Evolutionary conservation across 495 filamentous ascomycete genomes (phyloP), one percentile per base, ranked within the genome.

Genomic region (Diplogelasinospora grovesii): DNA sequence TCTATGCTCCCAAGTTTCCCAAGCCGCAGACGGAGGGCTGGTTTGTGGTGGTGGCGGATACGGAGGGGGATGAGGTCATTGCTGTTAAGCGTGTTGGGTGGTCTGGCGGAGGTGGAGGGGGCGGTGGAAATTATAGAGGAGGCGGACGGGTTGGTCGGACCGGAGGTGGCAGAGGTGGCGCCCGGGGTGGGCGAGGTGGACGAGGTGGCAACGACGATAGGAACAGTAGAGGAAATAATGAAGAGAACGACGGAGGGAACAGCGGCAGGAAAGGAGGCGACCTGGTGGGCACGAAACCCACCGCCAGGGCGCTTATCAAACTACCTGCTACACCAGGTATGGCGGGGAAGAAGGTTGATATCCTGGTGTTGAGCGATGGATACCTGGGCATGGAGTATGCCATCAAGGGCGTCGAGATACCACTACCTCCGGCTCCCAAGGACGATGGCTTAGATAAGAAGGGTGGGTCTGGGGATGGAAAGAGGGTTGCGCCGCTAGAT

Each of bases 11-110:
- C 7, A 71, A 74, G 3, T 97, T 92, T 64, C 93, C 92, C 0
- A 98, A 98, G 62, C 79, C 87, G 16, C 92, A 98, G 59, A 89
- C 85, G 0, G 92, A 98, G 60, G 89, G 93, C 1, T 97, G 79
- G 76, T 96, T 97, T 59, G 73, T 90, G 5, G 43, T 97, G 26
- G 71, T 94, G 1, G 73, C 76, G 3, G 78, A 87, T 46, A 61
- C 71, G 1, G 61, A 59, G 8, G 66, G 56, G 7, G 88, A 89
- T 45, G 88, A 95, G 45, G 68, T 97, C 4, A 50, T 94, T 5
- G 90, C 83, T 2, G 67, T 97, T 34, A 95, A 95, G 68, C 68
- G 92, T 35, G 77, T 88, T 0, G 81, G 79, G 0, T 97, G 90
- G 88, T 61, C 56, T 29, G 48, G 54, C 19, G 46, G 53, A 5